Evolutionary conservation across 768 basidiomycete genomes (phyloP).

Genomic region (Daedalea quercina): DNA sequence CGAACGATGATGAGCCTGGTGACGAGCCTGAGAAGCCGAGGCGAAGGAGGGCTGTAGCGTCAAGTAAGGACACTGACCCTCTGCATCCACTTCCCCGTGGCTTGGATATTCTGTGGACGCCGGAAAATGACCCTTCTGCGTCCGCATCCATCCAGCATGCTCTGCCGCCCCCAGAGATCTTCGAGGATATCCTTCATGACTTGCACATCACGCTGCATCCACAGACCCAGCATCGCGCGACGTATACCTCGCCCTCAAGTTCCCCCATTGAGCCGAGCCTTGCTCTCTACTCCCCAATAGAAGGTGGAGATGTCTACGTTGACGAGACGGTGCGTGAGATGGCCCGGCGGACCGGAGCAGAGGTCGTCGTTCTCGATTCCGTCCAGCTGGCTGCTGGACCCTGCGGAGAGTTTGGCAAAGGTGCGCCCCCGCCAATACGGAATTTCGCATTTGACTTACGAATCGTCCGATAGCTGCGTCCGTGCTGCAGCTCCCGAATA

Average conservation of each 20-base stretch:
- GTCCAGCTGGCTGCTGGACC: constrained; percentile 85
- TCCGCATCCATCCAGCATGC: constrained; percentile 23
- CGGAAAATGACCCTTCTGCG: constrained; percentile 25
- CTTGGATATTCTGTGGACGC: constrained; percentile 58
- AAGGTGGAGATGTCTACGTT: constrained; percentile 80
- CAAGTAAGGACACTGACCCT: constrained; percentile 20
- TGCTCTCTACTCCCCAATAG: constrained; percentile 83
- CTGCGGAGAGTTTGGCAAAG: constrained; percentile 80
- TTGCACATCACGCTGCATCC: constrained; percentile 75
- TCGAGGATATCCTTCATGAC: constrained; percentile 72
- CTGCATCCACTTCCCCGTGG: constrained; percentile 44
- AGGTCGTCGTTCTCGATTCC: constrained; percentile 79
- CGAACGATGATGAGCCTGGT: constrained; percentile 20
- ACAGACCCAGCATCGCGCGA: constrained; percentile 69
- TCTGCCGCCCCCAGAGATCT: constrained; percentile 68
- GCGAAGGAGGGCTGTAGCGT: constrained; percentile 25
- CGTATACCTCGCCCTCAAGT: constrained; percentile 47
- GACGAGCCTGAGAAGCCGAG: constrained; percentile 30
- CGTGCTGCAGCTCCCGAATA: constrained; percentile 58
- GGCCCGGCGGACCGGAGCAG: constrained; percentile 65
- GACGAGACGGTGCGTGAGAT: constrained; percentile 75
- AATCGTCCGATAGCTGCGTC: constrained; percentile 47
- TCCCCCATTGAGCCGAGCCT: constrained; percentile 71
- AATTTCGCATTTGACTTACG: neutral
- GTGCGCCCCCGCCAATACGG: too few relatives aligned